phyloP scores from a whole-genome alignment of 2,329 filamentous ascomycete species.

The Meredithiella fracta region DNA sequence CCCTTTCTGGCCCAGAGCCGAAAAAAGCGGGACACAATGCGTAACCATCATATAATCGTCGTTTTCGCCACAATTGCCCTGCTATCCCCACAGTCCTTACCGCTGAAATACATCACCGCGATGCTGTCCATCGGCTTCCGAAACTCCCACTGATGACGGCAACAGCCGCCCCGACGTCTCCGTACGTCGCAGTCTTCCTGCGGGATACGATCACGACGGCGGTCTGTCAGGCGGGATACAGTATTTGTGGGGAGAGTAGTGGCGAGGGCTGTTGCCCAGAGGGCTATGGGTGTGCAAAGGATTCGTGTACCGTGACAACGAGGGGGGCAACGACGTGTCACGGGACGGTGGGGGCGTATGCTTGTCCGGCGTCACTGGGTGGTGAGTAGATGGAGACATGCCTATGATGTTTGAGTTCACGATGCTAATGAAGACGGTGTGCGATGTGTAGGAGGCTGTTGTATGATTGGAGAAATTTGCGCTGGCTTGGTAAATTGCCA shows the following conservation, averaged over 20 bases:
- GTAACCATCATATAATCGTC: background rate
- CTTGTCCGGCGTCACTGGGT: background rate
- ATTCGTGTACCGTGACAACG: slow-evolving; percentile 17
- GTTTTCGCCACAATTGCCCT: background rate
- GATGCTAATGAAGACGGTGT: too few relatives aligned
- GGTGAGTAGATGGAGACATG: background rate
- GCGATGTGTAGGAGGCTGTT: slow-evolving; percentile 32
- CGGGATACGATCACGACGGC: background rate
- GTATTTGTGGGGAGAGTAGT: slow-evolving; percentile 24
- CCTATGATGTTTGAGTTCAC: too few relatives aligned
- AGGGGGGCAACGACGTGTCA: background rate
- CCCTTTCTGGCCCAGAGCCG: too few relatives aligned
- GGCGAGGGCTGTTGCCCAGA: slow-evolving; percentile 33
- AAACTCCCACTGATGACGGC: background rate
- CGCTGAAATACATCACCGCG: slow-evolving; percentile 3
- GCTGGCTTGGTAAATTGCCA: slow-evolving; percentile 25
- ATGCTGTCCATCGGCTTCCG: slow-evolving; percentile 2
- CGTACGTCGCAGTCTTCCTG: background rate
- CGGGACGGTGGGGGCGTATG: background rate
- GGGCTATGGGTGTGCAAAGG: slow-evolving; percentile 30
- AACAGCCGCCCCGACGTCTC: background rate
- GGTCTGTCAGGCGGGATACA: slow-evolving; percentile 18
- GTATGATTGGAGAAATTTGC: slow-evolving; percentile 30
- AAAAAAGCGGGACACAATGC: background rate
- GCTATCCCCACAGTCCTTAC: background rate